A percentile compares a stretch with the other conserved stretches of the same genome.
Conservation (phyloP, 2,329 filamentous ascomycete species). For the Lachnellula subtilissima region DNA sequence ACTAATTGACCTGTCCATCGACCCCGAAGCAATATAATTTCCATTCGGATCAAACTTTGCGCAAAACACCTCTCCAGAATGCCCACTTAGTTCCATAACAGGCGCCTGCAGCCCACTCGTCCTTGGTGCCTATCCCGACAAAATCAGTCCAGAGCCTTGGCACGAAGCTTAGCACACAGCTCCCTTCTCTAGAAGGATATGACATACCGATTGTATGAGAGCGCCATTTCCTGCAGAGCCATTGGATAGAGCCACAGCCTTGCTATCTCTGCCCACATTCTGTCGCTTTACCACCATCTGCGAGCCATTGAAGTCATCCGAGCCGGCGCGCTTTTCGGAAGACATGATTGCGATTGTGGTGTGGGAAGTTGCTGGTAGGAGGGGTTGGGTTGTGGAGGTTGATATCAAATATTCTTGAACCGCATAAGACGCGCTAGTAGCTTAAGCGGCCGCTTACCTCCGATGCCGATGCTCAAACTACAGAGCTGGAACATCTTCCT, state of each 20-base stretch:
- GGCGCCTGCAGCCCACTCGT: constrained; percentile 83
- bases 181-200: background rate
- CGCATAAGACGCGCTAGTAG: background rate
- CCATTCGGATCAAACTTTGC: constrained; percentile 87
- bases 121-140: constrained; percentile 57
- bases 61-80: constrained; percentile 81
- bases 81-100: constrained; percentile 86
- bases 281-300: constrained; percentile 88
- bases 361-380: background rate
- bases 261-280: constrained; percentile 52
- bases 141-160: constrained; percentile 22
- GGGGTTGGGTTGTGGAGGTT: background rate
- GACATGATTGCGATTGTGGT: constrained; percentile 55
- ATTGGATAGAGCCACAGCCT: constrained; percentile 53
- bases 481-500: background rate
- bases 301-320: constrained; percentile 71
- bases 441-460: background rate
- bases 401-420: background rate
- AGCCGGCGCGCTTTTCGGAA: constrained; percentile 86
- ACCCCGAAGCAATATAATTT: constrained; percentile 85
- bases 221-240: constrained; percentile 54
- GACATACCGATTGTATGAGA: constrained; percentile 61
- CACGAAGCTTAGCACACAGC: constrained; percentile 15
- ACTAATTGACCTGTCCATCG: constrained; percentile 91
- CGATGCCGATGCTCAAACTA: background rate